Conservation (phyloP, 1,284 basidiomycete genomes). For the Melampsora larici-populina region DNA sequence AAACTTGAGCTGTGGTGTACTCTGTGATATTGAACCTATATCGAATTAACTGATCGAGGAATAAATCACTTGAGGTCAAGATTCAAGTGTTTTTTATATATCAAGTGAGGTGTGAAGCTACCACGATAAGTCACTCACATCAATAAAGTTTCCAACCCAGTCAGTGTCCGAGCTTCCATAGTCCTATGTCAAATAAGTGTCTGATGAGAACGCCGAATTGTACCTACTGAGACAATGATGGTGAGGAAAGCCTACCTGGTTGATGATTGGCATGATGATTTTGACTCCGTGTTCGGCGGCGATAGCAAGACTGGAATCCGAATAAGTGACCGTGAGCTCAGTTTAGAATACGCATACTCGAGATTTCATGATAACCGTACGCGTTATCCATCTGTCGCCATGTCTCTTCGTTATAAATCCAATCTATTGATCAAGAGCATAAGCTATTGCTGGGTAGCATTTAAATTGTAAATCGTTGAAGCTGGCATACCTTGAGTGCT, state of each 20-base stretch:
- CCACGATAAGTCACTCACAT: constrained; percentile 5
- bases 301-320: constrained; percentile 20
- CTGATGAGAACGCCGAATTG: too few species aligned
- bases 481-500: neutral
- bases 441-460: constrained; percentile 1
- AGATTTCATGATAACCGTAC: neutral
- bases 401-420: constrained; percentile 37
- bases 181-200: neutral
- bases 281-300: constrained; percentile 30
- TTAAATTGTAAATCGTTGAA: neutral
- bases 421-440: constrained; percentile 17
- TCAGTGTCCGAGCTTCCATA: constrained; percentile 19
- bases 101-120: too few species aligned
- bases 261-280: constrained; percentile 38
- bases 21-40: constrained; percentile 35
- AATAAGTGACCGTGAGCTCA: too few species aligned
- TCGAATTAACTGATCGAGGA: constrained; percentile 20
- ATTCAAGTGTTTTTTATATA: neutral
- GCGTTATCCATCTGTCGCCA: constrained; percentile 33
- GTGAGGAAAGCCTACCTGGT: constrained; percentile 21
- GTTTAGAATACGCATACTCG: too few species aligned
- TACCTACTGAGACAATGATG: neutral
- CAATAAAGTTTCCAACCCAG: constrained; percentile 24
- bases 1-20: constrained; percentile 7
- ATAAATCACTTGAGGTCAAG: neutral